Evolutionary conservation across 352 stramenopile species (phyloP).

Genomic region (Globisporangium canariense): DNA sequence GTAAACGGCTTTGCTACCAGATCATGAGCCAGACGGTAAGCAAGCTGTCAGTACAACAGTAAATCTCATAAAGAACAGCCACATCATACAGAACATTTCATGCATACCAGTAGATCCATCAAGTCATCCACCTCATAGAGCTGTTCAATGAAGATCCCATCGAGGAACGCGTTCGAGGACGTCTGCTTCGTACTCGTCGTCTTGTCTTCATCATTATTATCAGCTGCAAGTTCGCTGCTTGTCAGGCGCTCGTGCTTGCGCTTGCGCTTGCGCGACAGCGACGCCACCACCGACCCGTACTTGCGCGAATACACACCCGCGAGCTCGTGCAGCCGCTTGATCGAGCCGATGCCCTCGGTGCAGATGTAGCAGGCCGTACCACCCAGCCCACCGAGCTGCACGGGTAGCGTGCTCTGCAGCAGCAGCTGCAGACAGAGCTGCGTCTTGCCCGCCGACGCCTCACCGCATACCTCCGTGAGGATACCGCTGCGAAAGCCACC

Average conservation of each 20-base stretch:
- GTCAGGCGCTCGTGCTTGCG: constrained; percentile 1
- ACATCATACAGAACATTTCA: neutral
- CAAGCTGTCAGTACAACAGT: neutral
- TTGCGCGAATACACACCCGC: constrained; percentile 42
- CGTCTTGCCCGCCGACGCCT: constrained; percentile 75
- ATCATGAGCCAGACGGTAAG: neutral
- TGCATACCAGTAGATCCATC: constrained; percentile 50
- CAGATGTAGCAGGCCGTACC: constrained; percentile 77
- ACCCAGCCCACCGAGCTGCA: constrained; percentile 45
- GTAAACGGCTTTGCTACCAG: constrained; percentile 61
- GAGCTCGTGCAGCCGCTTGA: constrained; percentile 73
- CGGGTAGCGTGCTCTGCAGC: constrained; percentile 57
- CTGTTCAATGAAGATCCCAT: constrained; percentile 78
- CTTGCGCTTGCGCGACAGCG: constrained; percentile 48
- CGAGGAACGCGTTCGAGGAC: constrained; percentile 43
- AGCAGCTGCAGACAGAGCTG: constrained; percentile 77
- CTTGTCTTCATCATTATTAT: neutral
- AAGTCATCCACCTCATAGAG: constrained; percentile 69
- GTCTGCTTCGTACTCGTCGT: neutral
- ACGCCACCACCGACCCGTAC: constrained; percentile 36
- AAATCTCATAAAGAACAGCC: no score
- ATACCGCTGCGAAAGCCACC: constrained; percentile 69
- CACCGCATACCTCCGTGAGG: constrained; percentile 72
- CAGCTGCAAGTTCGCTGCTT: neutral
- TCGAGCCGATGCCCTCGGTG: constrained; percentile 65